Evolutionary conservation across 2,329 filamentous ascomycete genomes (phyloP).

Genomic region (Annulohypoxylon truncatum): DNA sequence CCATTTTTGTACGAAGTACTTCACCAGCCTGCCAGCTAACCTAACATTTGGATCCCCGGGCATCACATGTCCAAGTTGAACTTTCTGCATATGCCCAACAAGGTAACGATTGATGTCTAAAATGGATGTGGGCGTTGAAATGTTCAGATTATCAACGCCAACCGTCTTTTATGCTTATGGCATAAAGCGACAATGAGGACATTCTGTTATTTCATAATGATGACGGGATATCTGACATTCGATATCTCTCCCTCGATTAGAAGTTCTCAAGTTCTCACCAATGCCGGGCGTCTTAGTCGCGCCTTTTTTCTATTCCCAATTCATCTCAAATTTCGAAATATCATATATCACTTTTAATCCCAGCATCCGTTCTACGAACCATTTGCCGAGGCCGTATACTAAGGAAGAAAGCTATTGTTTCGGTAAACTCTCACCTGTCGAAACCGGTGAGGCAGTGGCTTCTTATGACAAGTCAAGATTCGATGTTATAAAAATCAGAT

Average conservation of each 20-base stretch:
- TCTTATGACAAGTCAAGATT: slow-evolving; percentile 33
- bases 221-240: neutral
- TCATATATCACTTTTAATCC: slow-evolving; percentile 42
- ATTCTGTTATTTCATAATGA: neutral
- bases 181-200: neutral
- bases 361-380: slow-evolving; percentile 27
- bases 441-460: slow-evolving; percentile 28
- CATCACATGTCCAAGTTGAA: slow-evolving; percentile 14
- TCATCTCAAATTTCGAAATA: slow-evolving; percentile 28
- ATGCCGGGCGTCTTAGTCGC: slow-evolving; percentile 13
- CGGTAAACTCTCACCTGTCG: slow-evolving; percentile 13
- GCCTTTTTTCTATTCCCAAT: neutral
- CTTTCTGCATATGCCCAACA: slow-evolving; percentile 16
- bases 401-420: slow-evolving; percentile 21
- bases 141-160: neutral
- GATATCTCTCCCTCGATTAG: neutral
- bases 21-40: no score
- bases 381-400: slow-evolving; percentile 24
- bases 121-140: neutral
- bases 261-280: slow-evolving; percentile 6
- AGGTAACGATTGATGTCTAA: slow-evolving; percentile 3
- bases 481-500: slow-evolving; percentile 16
- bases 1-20: slow-evolving; percentile 27
- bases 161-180: neutral
- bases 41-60: neutral